Base-by-base conservation (phyloP, 2,329 filamentous ascomycete genomes). In the Zelopaecilomyces penicillatus region DNA sequence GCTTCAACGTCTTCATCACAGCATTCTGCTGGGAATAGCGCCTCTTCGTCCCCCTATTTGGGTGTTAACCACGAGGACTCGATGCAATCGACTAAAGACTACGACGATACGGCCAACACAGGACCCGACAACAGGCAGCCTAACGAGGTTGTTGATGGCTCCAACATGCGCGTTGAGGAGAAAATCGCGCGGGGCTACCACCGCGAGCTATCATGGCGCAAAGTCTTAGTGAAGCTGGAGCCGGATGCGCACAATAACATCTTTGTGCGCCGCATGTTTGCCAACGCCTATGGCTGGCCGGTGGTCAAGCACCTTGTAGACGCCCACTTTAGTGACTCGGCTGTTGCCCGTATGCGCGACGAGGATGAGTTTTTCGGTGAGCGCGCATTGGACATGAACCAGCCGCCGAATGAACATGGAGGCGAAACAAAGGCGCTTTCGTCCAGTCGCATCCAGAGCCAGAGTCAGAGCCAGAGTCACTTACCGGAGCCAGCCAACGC, bases 231-330 rank as follows among this genome's bases (percentile, higher is more conserved):
- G 10, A 85, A 93, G 43, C 74, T 98, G 3, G 91, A 98, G 61
- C 93, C 93, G 0, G 93, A 98, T 65, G 93, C 93, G 0, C 93
- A 98, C 68, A 98, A 98, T 66, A 98, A 98, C 64, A 95, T 98
- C 53, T 85, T 97, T 48, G 93, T 98, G 27, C 84, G 93, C 11
- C 83, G 93, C 45, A 95, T 89, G 83, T 98, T 98, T 62, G 84
- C 89, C 45, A 98, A 98, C 58, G 93, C 93, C 0, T 95, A 95
- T 56, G 93, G 93, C 2, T 98, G 93, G 93, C 93, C 93, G 1
- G 93, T 98, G 1, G 73, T 97, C 41, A 90, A 96, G 65, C 93
- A 98, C 65, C 69, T 97, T 19, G 91, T 93, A 42, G 90, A 97
- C 57, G 89, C 88, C 0, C 93, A 98, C 66, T 98, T 98, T 61